Evolutionary conservation across 441 rosid species (phyloP).

Genomic region (Arabidopsis lyrata): DNA sequence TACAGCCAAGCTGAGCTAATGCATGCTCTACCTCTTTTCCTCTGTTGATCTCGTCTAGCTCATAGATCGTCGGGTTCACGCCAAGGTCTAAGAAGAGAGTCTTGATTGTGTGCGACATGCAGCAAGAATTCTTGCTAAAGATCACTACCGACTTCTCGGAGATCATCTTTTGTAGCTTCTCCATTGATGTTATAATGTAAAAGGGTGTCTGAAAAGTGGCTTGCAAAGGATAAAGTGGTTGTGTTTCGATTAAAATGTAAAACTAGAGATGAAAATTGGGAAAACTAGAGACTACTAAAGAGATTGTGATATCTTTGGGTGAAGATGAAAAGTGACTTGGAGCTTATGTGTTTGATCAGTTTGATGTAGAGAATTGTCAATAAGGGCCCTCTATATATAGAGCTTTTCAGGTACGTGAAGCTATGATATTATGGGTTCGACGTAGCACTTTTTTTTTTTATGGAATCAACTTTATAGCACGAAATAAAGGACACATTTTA

Average conservation of each 20-base stretch:
- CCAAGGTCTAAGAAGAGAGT: slow-evolving; percentile 70
- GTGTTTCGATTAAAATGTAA: neutral
- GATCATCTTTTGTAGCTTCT: slow-evolving; percentile 62
- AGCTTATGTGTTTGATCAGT: neutral
- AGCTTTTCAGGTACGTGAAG: slow-evolving; percentile 21
- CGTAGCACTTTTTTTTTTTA: neutral
- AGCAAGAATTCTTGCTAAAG: slow-evolving; percentile 76
- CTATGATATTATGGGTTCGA: slow-evolving; percentile 24
- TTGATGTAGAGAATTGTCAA: slow-evolving; percentile 13
- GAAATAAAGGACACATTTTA: neutral
- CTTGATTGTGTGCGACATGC: slow-evolving; percentile 80
- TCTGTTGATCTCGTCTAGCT: slow-evolving; percentile 66
- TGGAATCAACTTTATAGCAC: slow-evolving; percentile 25
- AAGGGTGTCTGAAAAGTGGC: neutral
- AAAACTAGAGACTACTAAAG: neutral
- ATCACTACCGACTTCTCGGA: slow-evolving; percentile 80
- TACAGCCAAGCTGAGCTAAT: slow-evolving; percentile 62
- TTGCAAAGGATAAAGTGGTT: neutral
- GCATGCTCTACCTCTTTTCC: slow-evolving; percentile 80
- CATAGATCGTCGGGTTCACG: slow-evolving; percentile 67
- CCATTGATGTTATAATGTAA: slow-evolving; percentile 52
- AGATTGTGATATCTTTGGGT: slow-evolving; percentile 7
- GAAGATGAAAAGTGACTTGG: slow-evolving; percentile 19
- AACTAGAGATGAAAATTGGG: neutral
- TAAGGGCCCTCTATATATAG: slow-evolving; percentile 22